Base-by-base conservation (phyloP, 257 asterid species). In the Solanum pimpinellifolium region DNA sequence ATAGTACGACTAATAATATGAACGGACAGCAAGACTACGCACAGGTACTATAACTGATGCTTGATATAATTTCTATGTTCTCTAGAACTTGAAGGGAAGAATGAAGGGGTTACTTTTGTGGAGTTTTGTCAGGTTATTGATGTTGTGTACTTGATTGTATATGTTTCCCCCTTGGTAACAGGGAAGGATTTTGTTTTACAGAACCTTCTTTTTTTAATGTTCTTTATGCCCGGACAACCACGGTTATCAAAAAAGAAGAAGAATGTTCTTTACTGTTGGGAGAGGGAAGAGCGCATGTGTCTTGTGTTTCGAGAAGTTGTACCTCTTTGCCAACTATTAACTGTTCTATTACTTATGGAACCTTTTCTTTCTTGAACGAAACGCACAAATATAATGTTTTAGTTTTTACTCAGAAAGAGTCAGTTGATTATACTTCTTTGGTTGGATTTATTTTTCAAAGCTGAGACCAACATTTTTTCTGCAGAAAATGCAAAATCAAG, bases 401-500 rank as follows among this genome's bases (percentile, higher is more conserved):
- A 21, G 29, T 2, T 20, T 39, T 37, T 41, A 39, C 33, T 39
- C 82, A 33, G 27, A 56, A 46, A 15, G 66, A 29, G 37, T 25
- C 44, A n/a, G 65, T 23, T 41, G 42, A 84, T 62, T 39, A 29
- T 84, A 39, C 11, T 65, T 13, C 73, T 82, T 23, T 44, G 60
- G 31, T 27, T 12, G 83, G 78, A 60, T 62, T 13, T 56, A 20
- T 25, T 68, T 35, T 33, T 72, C 41, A 6, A 29, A 16, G 39
- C 46, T 76, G 42, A 56, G 20, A 74, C 52, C 44, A 42, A 33
- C 81, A 39, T 74, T 42, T 31, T 69, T 91, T 52, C 65, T 35
- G 66, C 83, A 93, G 95, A 91, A 92, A 92, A 93, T 91, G 86
- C 95, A 93, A 83, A 92, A 92, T 84, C 94, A 92, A 92, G 88